phyloP scores from a whole-genome alignment of 352 stramenopile genomes.

The Pythium sp. region DNA sequence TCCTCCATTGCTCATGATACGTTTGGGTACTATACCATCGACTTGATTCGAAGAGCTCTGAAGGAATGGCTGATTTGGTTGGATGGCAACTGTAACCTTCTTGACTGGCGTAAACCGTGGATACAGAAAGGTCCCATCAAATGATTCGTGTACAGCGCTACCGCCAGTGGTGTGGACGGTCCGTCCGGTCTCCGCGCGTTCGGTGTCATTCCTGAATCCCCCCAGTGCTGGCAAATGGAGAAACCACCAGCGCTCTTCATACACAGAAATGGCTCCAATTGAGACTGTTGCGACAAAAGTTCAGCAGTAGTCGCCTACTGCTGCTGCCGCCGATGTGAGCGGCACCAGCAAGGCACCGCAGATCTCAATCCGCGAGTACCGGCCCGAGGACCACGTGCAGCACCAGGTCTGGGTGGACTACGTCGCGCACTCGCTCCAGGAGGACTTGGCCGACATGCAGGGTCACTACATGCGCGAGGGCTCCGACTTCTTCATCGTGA shows the following conservation, averaged over 20 bases:
- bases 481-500: slow-evolving; percentile 16
- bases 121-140: neutral
- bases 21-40: neutral
- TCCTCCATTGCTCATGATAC: neutral
- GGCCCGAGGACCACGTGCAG: slow-evolving; percentile 4
- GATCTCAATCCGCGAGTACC: slow-evolving; percentile 23
- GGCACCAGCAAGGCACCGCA: neutral
- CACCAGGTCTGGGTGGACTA: slow-evolving; percentile 19
- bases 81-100: neutral
- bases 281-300: neutral
- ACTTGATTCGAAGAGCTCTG: neutral
- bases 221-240: neutral
- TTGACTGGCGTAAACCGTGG: neutral
- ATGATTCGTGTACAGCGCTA: neutral
- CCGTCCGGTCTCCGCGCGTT: neutral
- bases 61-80: neutral
- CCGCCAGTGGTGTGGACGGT: neutral
- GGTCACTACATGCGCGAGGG: slow-evolving; percentile 8
- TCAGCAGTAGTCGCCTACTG: too few species aligned
- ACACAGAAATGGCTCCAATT: neutral
- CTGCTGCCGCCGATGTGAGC: neutral
- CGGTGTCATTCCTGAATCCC: neutral
- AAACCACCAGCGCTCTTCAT: neutral
- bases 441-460: slow-evolving; percentile 13
- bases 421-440: slow-evolving; percentile 22